phyloP scores from a whole-genome alignment of 2,329 filamentous ascomycete species.

The Helotiales sp. region DNA sequence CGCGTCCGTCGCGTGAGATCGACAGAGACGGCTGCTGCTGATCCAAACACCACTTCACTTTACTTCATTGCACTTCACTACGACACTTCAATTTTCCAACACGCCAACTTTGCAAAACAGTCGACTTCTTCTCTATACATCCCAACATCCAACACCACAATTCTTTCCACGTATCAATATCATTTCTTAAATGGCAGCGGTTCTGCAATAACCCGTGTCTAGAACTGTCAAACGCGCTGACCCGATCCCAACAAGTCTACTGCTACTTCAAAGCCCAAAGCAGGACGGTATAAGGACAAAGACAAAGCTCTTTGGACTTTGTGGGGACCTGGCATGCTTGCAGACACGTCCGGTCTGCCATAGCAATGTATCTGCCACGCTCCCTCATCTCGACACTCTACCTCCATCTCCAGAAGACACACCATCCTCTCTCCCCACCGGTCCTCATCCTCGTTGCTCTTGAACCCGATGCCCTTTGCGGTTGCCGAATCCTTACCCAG shows the following conservation, averaged over 20 bases:
- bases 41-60: no score
- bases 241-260: neutral
- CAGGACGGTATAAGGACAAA: neutral
- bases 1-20: no score
- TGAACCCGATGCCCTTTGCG: slow-evolving; percentile 93
- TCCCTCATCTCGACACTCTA: slow-evolving; percentile 90
- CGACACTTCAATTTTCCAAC: no score
- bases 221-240: neutral
- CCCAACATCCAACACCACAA: neutral
- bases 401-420: slow-evolving; percentile 81
- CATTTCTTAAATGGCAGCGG: neutral
- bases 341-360: neutral
- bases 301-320: neutral
- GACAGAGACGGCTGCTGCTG: no score
- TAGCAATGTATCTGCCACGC: slow-evolving; percentile 89
- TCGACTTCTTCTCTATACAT: neutral
- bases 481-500: slow-evolving; percentile 89
- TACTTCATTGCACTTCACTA: no score
- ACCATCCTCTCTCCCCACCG: slow-evolving; percentile 88
- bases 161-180: neutral
- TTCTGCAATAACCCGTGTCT: neutral
- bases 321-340: slow-evolving; percentile 8
- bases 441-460: slow-evolving; percentile 91
- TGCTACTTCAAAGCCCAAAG: neutral
- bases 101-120: no score